These are phyloP conservation scores for Daldinia decipiens DNA, from an alignment of 495 filamentous ascomycete species.

Conservation along the genomic window DNA sequence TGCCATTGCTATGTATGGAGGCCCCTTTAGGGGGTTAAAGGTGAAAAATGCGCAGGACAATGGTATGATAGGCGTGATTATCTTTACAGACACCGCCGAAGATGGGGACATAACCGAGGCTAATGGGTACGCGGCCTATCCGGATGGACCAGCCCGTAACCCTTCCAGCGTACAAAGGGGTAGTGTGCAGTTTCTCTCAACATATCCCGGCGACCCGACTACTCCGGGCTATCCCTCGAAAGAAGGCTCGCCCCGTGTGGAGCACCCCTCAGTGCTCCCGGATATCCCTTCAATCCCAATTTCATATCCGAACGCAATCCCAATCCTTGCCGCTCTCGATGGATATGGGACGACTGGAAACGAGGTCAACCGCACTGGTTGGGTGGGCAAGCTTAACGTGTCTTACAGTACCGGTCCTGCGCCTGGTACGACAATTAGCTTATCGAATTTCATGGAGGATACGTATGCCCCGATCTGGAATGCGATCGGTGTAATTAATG, in stretches of 20 bases:
- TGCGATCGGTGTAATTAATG: constrained; percentile 87
- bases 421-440: constrained; percentile 73
- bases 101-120: constrained; percentile 80
- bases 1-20: constrained; percentile 80
- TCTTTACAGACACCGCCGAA: constrained; percentile 84
- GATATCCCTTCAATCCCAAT: constrained; percentile 88
- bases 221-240: constrained; percentile 93
- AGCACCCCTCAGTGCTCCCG: constrained; percentile 69
- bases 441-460: constrained; percentile 84
- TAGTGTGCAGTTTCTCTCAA: constrained; percentile 78
- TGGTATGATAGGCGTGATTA: constrained; percentile 82
- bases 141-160: constrained; percentile 81
- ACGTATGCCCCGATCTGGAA: constrained; percentile 86
- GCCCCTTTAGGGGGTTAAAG: constrained; percentile 83
- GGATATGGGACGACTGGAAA: constrained; percentile 78
- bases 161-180: constrained; percentile 86
- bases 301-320: constrained; percentile 81
- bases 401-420: constrained; percentile 87
- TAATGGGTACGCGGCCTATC: constrained; percentile 80
- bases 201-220: constrained; percentile 67
- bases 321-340: constrained; percentile 81
- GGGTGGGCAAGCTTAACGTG: constrained; percentile 77
- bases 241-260: constrained; percentile 75
- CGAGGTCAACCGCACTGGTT: constrained; percentile 75
- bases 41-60: constrained; percentile 85